These are phyloP conservation scores for Alternaria novae-zelandiae DNA, from an alignment of 2,329 filamentous ascomycete species.

Conservation along the genomic window DNA sequence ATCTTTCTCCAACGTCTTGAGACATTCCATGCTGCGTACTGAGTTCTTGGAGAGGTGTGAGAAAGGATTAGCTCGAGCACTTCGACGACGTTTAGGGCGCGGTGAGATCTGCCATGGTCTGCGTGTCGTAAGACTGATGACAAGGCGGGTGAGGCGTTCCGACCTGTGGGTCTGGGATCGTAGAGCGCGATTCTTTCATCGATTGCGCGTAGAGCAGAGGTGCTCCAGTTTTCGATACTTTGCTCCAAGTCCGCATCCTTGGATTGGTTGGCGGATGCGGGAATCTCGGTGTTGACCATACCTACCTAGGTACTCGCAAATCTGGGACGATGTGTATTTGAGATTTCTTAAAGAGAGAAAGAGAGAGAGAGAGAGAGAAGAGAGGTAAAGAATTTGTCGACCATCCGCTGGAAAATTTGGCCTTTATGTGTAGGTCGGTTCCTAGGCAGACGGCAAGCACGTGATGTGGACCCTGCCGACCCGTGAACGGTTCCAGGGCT, in stretches of 20 bases:
- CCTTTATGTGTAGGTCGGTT: neutral
- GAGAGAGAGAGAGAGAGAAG: neutral
- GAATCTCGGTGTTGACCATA: neutral
- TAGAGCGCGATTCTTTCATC: neutral
- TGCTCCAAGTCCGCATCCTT: neutral
- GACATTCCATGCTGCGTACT: neutral
- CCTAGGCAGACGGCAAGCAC: neutral
- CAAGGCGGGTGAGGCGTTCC: fast-evolving
- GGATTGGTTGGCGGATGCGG: fast-evolving
- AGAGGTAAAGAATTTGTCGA: neutral
- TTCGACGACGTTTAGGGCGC: neutral
- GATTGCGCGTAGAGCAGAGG: neutral
- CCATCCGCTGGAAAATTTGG: neutral
- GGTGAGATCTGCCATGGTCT: neutral
- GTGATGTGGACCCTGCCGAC: neutral
- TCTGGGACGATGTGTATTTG: neutral
- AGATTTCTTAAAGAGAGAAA: fast-evolving
- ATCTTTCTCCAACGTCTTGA: neutral
- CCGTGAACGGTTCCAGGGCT: no score
- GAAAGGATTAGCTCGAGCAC: neutral
- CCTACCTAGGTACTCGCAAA: neutral
- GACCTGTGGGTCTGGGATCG: fast-evolving
- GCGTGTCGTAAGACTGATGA: neutral
- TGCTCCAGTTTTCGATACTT: neutral
- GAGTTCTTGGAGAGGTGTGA: neutral